phyloP scores from a whole-genome alignment of 1,139 yeast species.

The Taphrina deformans region DNA sequence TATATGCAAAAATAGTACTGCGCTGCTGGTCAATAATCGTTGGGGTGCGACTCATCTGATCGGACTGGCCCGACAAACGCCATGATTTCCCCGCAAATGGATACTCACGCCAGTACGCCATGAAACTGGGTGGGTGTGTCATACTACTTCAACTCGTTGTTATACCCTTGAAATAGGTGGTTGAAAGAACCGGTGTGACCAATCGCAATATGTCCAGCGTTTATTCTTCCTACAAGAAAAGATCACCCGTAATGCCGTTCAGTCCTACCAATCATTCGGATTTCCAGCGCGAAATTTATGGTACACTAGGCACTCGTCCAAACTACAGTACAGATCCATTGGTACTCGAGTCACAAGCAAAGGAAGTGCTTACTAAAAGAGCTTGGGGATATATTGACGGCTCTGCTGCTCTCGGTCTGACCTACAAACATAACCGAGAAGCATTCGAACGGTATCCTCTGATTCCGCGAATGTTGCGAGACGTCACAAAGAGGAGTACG shows the following conservation, averaged over 20 bases:
- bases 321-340: constrained; percentile 22
- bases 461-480: constrained; percentile 37
- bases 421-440: constrained; percentile 34
- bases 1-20: no score
- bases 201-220: no score
- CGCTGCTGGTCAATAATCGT: no score
- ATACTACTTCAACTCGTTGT: no score
- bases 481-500: constrained; percentile 38
- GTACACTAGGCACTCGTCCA: constrained; percentile 21
- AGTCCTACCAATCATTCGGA: constrained; percentile 25
- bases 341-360: constrained; percentile 23
- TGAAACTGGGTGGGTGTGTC: no score
- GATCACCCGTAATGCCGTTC: constrained; percentile 3
- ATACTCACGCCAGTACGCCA: no score
- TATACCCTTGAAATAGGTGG: no score
- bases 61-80: not conserved
- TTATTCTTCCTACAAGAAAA: not conserved
- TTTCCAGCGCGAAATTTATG: constrained; percentile 28
- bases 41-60: no score
- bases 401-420: constrained; percentile 34
- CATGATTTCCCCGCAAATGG: not conserved
- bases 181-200: no score
- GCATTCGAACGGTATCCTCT: constrained; percentile 37
- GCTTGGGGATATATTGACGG: constrained; percentile 37
- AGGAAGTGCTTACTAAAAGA: constrained; percentile 12